Percentiles rank a stretch among this genome's conserved stretches.
phyloP scores from a whole-genome alignment of 1,139 yeast genomes.

The Candida sp. region DNA sequence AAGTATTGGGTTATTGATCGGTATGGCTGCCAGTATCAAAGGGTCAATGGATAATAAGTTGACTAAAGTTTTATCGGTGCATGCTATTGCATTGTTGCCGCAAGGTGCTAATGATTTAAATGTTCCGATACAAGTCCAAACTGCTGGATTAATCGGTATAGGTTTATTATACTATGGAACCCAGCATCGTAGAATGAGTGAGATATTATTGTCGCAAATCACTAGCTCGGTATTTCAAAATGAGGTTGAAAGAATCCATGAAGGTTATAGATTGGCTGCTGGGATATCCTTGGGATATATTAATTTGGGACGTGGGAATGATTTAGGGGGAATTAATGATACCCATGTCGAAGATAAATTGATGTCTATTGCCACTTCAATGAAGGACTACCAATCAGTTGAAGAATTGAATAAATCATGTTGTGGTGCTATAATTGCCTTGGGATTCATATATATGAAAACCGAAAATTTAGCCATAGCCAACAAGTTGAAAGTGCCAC shows the following conservation, averaged over 20 bases:
- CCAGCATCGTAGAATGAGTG: conserved; percentile 87
- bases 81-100: conserved; percentile 88
- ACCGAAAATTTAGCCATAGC: conserved; percentile 65
- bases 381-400: conserved; percentile 67
- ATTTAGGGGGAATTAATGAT: conserved; percentile 60
- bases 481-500: conserved; percentile 59
- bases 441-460: conserved; percentile 70
- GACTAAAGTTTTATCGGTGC: conserved; percentile 90
- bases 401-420: conserved; percentile 71
- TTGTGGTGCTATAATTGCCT: conserved; percentile 78
- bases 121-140: conserved; percentile 79
- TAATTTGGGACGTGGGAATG: conserved; percentile 78
- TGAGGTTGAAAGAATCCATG: conserved; percentile 58
- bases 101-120: conserved; percentile 88
- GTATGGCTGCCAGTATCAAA: conserved; percentile 86
- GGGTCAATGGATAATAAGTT: conserved; percentile 86
- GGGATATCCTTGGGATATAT: conserved; percentile 87
- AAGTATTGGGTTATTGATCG: conserved; percentile 82
- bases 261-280: conserved; percentile 84
- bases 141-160: conserved; percentile 89
- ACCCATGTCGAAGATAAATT: conserved; percentile 68
- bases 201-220: conserved; percentile 67
- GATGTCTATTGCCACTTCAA: conserved; percentile 55
- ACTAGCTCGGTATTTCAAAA: conserved; percentile 54
- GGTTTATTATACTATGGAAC: conserved; percentile 80